These are phyloP conservation scores for Luvunga scandens DNA, from an alignment of 345 rosid species.

Conservation along the genomic window DNA sequence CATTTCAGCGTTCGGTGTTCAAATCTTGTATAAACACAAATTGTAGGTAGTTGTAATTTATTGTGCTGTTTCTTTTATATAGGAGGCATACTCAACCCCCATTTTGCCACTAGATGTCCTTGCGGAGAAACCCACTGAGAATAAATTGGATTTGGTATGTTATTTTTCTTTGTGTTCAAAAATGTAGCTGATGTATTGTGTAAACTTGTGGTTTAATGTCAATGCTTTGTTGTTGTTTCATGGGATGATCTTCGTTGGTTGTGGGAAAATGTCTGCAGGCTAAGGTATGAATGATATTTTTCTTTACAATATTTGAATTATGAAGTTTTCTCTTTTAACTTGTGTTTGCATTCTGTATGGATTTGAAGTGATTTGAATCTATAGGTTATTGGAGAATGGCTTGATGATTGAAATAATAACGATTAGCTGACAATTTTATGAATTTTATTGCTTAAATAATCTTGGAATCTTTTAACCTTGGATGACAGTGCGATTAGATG, in stretches of 20 bases:
- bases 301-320: neutral
- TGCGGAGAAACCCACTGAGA: conserved; percentile 74
- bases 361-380: neutral
- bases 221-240: conserved; percentile 27
- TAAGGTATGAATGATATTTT: conserved; percentile 57
- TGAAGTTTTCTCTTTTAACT: neutral
- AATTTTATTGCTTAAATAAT: neutral
- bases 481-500: neutral
- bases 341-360: conserved; percentile 2
- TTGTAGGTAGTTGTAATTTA: neutral
- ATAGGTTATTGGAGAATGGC: neutral
- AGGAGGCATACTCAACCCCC: conserved; percentile 88
- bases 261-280: conserved; percentile 50
- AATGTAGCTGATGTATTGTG: neutral
- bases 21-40: neutral
- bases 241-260: conserved; percentile 32
- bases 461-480: neutral
- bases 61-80: conserved; percentile 19
- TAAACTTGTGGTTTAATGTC: neutral
- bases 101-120: conserved; percentile 79
- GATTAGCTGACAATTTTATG: neutral
- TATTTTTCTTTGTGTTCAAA: neutral
- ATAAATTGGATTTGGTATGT: conserved; percentile 65
- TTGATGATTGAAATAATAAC: neutral
- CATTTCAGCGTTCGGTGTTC: neutral